These are phyloP conservation scores for Tylopilus subfusipes DNA, from an alignment of 768 basidiomycete species.

Conservation along the genomic window DNA sequence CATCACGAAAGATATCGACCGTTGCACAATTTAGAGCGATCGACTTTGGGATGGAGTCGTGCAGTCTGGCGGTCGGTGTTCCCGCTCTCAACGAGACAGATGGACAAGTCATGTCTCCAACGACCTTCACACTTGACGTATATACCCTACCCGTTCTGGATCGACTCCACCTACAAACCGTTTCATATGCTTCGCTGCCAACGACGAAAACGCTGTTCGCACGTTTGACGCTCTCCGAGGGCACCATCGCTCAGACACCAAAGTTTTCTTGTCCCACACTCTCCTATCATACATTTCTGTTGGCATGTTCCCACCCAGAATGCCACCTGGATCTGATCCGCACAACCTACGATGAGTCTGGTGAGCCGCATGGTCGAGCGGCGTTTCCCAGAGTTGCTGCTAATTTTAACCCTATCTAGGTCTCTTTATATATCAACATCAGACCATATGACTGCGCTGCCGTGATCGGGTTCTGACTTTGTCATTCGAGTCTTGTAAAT, in stretches of 20 bases:
- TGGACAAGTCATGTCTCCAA: background rate
- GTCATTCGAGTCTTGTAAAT: background rate
- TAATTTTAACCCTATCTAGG: background rate
- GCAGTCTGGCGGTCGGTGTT: background rate
- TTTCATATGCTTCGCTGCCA: slow-evolving; percentile 1
- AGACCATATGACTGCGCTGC: background rate
- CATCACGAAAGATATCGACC: background rate
- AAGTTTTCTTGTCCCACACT: background rate
- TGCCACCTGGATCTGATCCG: background rate
- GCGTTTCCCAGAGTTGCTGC: no score
- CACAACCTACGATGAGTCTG: background rate
- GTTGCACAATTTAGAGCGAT: slow-evolving; percentile 2
- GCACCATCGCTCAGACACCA: background rate
- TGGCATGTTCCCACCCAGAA: background rate
- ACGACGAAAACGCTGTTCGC: background rate
- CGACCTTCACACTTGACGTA: background rate
- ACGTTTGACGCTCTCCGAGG: background rate
- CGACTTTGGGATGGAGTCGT: slow-evolving; percentile 5
- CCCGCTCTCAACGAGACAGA: background rate
- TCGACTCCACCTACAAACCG: background rate
- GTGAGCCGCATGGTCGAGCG: background rate
- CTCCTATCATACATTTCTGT: background rate
- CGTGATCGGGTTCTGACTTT: background rate
- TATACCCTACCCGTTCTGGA: background rate
- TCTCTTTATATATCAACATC: background rate